Evolutionary conservation across 2,329 filamentous ascomycete species (phyloP).

Genomic region (Stemphylium beticola): DNA sequence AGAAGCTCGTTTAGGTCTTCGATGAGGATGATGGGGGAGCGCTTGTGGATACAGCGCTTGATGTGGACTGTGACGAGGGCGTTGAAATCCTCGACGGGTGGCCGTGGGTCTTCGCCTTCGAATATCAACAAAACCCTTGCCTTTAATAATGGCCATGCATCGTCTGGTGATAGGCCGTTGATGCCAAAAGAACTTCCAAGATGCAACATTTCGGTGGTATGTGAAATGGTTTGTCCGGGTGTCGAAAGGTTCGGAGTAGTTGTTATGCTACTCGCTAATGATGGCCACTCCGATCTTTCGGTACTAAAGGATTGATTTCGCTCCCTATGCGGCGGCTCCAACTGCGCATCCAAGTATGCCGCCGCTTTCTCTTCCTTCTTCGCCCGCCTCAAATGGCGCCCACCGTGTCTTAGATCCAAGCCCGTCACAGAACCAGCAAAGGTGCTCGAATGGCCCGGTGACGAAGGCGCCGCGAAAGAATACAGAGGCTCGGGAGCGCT

Average conservation of each 20-base stretch:
- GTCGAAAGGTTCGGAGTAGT: conserved; percentile 30
- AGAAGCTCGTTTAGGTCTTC: conserved; percentile 79
- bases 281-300: conserved; percentile 48
- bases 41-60: conserved; percentile 75
- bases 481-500: conserved; percentile 77
- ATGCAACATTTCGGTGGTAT: conserved; percentile 51
- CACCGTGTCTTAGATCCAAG: conserved; percentile 78
- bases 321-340: conserved; percentile 44
- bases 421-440: conserved; percentile 86
- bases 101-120: conserved; percentile 77
- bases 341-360: conserved; percentile 40
- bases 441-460: conserved; percentile 68
- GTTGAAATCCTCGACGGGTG: conserved; percentile 87
- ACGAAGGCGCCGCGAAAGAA: conserved; percentile 76
- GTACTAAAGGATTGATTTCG: conserved; percentile 49
- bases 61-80: conserved; percentile 79
- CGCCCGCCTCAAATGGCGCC: conserved; percentile 78
- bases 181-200: conserved; percentile 57
- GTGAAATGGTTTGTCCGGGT: conserved; percentile 37
- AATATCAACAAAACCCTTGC: conserved; percentile 79
- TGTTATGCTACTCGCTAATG: conserved; percentile 28
- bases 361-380: conserved; percentile 61
- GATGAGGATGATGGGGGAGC: conserved; percentile 72
- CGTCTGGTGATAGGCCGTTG: conserved; percentile 63
- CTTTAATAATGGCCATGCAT: conserved; percentile 82